Evolutionary conservation across 164 flowering plant genomes (phyloP), one percentile per base, ranked within the genome.

Genomic region (Chimonanthus praecox): DNA sequence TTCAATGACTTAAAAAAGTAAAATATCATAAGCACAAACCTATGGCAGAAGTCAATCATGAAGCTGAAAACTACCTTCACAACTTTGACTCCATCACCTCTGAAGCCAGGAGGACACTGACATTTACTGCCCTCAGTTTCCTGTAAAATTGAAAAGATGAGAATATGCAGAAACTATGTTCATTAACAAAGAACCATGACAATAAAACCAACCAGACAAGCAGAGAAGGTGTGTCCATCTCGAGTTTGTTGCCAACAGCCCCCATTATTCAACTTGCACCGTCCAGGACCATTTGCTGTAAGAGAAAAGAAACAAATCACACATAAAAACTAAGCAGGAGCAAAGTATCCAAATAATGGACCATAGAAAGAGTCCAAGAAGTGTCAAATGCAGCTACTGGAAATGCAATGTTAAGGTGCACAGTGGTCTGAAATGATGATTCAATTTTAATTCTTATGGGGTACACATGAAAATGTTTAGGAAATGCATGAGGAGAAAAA

Each of bases 211-310:
- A 91, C 99, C 85, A 80, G 64, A 75, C 99, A 96, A 78, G 99
- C 99, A 71, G 99, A 87, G 84, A 77, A 89, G 21, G 88, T 75
- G 43, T 76, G 85, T 54, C 91, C 97, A 78, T 86, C 80, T 20
- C 76, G 85, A 60, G 91, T 82, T 15, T 87, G 93, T 73, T 89
- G 87, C 98, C 99, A 96, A 81, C 99, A 96, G 58, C 97, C 99
- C 74, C 99, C 99, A 78, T 92, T 87, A 70, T 90, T 90, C 49
- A 96, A 84, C 81, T 86, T 89, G 88, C 99, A 94, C 54, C 92
- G 84, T 44, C 95, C 95, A 72, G 95, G 94, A 43, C 99, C 99
- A 84, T 88, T 91, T 66, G 93, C 99, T 96, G 87, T 74, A 86
- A 60, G 66, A 67, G 49, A 74, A 47, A 9, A n/a, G 15, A 46